Evolutionary conservation across 306 rosid species (phyloP), one percentile per base, ranked within the genome.

Genomic region (Hippophae rhamnoides): DNA sequence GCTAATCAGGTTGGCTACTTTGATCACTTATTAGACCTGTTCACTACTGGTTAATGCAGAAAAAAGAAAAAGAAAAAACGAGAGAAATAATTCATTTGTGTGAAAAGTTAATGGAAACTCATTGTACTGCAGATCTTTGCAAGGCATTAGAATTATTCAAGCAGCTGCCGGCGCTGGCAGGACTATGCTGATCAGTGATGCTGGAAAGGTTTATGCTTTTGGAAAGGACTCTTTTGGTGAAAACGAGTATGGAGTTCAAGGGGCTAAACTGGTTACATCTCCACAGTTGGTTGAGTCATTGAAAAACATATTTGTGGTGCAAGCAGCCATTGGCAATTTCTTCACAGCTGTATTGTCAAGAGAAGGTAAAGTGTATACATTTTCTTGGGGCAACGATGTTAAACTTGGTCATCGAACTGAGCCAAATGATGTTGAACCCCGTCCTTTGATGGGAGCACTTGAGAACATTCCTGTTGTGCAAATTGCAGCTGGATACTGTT

Each of bases 401-500:
- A 92, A 71, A 67, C 95, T 92, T 1, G 95, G 98, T 65, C 98
- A 92, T 72, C 92, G 79, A 66, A 85, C 95, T 5, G 95, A 92
- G 64, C 77, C 77, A 45, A 76, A 52, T 48, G 98, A 92, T 74
- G 62, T 78, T 64, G 87, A 78, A 67, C 96, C 98, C 11, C 87
- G 62, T 54, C 86, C 89, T 60, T 66, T 92, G 61, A 68, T 80
- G 77, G 98, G 98, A 48, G 89, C 89, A 10, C 83, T 92, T 5
- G 96, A 92, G 71, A 70, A 83, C 74, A 81, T 70, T 44, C 95
- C 98, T 10, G 95, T 92, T 41, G 98, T 92, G 27, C 98, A 92
- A 76, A 87, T 92, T 71, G 95, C 96, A 31, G 98, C 98, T 41
- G 98, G 98, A 62, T 87, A 87, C 76, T 92, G 96, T 82, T 92